Evolutionary conservation across 2,329 filamentous ascomycete species (phyloP), one percentile per base, ranked within the genome.

Genomic region (Diaporthe helianthi): DNA sequence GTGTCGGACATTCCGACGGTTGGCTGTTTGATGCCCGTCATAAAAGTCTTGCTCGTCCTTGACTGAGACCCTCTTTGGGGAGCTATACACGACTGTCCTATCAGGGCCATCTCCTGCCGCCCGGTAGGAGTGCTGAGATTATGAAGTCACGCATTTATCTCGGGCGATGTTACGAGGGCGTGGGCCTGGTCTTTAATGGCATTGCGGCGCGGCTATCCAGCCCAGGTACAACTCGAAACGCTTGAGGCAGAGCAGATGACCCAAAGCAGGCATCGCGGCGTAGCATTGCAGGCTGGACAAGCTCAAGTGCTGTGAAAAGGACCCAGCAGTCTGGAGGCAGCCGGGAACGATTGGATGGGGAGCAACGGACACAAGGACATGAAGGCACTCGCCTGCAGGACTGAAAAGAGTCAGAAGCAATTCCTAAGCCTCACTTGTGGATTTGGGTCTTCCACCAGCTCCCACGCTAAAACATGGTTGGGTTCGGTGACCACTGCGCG

Each of bases 281-380:
- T 67, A 44, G 65, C 65, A 67, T 67, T 60, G 54, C 54, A 63
- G 58, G 41, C 47, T 33, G 58, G 58, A 36, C n/a, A 33, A 8
- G 33, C n/a, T n/a, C n/a, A n/a, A n/a, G n/a, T n/a, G n/a, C 36
- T 44, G 46, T 47, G 19, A 51, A 31, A 47, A 49, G 41, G 54
- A 51, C 66, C 66, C 66, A 68, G 66, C 66, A 68, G 46, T 68
- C 49, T 63, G 66, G 66, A 68, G 66, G 66, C 54, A 68, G 66
- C 66, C 66, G 47, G 46, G 19, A 63, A 53, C 54, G 26, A 68
- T 52, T 68, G 55, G 66, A 63, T 61, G 66, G 41, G 31, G 41
- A 31, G 54, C 41, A 52, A 46, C 46, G 26, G 36, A 55, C 33
- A 17, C 33, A 61, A 60, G 47, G 33, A 22, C 54, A 12, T 52